Evolutionary conservation across 2,329 filamentous ascomycete genomes (phyloP), one percentile per base, ranked within the genome.

Genomic region (Ilyonectria sp.): DNA sequence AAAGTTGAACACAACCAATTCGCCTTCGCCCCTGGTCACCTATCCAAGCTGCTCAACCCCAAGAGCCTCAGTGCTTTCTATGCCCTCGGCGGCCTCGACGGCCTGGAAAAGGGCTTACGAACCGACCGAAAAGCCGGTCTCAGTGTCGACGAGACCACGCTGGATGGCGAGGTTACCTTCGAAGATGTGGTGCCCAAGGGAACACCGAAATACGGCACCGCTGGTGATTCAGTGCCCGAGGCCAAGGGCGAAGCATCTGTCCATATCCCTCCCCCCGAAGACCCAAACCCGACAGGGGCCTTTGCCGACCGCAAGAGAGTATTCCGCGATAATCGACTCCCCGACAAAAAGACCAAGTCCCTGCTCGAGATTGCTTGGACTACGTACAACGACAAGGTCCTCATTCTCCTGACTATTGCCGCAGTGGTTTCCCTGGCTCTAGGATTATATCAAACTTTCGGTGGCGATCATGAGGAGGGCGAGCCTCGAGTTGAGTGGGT

Each of bases 1-100:
- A 79, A 87, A 49, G 90, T 95, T 17, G 86, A 91, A 6, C 84
- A 93, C 76, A 97, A 95, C 78, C 91, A 91, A 3, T 97, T 97
- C 76, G 94, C 93, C n/a, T 97, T 93, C 77, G 90, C 90, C 3
- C 92, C 92, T 1, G 94, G 94, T 10, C 91, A 96, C 75, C 85
- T 97, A 67, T 91, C 87, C 69, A 95, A 95, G 81, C 82, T 96
- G 7, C 84, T 94, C 58, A 95, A 95, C 70, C 93, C 93, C 1
- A 96, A 96, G 81, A 94, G 87, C 73, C 83, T 93, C 67, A 85
- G 88, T 29, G 93, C 93, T 5, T 94, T 95, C 69, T 90, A 92
- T 72, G 92, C 92, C 6, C 80, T 96, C 2, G 93, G 93, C 61
- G 93, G 93, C 55, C 78, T 95, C 6, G 83, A 82, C 9, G 93